A percentile compares a stretch with the other conserved stretches of the same genome.
phyloP scores from a whole-genome alignment of 305 asterid genomes.

The Caryopteris hybrid region DNA sequence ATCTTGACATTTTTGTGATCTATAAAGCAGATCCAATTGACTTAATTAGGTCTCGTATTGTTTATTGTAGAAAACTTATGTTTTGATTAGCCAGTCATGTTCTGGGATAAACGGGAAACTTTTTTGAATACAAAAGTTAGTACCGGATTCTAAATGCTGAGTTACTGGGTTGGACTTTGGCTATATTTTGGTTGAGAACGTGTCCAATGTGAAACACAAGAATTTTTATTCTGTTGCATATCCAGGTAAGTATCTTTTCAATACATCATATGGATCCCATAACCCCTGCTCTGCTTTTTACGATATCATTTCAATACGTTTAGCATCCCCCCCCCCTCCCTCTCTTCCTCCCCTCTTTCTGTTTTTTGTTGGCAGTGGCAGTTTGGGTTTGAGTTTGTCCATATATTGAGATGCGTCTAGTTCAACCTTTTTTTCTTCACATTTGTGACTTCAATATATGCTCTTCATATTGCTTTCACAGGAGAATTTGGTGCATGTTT shows the following conservation, averaged over 20 bases:
- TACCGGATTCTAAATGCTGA: neutral
- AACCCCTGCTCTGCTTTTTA: neutral
- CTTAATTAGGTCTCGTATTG: neutral
- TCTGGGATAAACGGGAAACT: neutral
- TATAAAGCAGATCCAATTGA: neutral
- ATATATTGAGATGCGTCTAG: neutral
- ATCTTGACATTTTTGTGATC: neutral
- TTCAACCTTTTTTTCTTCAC: neutral
- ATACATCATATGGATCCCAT: neutral
- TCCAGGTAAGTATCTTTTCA: neutral
- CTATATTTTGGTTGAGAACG: neutral
- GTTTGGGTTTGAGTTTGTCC: neutral
- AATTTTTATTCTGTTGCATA: neutral
- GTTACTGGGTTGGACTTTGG: neutral
- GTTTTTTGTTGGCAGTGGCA: neutral
- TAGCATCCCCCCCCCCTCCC: neutral
- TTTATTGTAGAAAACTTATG: neutral
- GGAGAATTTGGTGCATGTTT: constrained; percentile 3
- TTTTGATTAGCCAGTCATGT: neutral
- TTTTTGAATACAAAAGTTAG: neutral
- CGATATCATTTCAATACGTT: neutral
- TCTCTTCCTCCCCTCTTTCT: too few relatives aligned
- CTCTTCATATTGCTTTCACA: neutral
- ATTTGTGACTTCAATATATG: neutral
- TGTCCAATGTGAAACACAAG: neutral